Base-by-base conservation (phyloP, 306 rosid species). In the Sesbania bispinosa region DNA sequence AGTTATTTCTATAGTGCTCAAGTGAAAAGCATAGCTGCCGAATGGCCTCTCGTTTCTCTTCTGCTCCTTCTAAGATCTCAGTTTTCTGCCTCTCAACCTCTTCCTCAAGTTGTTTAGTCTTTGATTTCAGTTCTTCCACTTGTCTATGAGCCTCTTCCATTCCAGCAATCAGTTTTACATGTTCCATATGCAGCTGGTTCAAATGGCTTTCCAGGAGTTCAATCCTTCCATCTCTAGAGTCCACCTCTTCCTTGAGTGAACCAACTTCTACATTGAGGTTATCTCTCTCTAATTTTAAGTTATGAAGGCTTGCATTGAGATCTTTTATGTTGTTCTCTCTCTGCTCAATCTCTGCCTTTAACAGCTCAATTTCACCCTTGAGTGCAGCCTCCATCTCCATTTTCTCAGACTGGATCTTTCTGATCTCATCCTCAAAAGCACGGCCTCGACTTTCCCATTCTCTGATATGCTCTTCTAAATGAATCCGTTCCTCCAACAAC, bases 21-120 rank as follows among this genome's bases (percentile, higher is more conserved):
- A 95, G 82, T 8, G 97, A 89, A 71, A 91, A 79, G 61, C 99
- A 95, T 21, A 95, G 85, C 83, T 95, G 99, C 77, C 99, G 55
- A 53, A 95, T 95, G 4, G 67, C 99, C 82, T 95, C 99, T 6
- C 99, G 83, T 58, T 95, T 95, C 78, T 80, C 96, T 68, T 95
- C 99, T 4, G 91, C 97, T 67, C 87, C 89, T 77, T 95, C 93
- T 29, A 52, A 54, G 24, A 95, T 91, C 52, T 43, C 70, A 1
- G 7, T 47, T 61, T 78, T 88, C 76, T 85, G 96, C 82, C 83
- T 88, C 86, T 91, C 87, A 10, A 89, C 74, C 80, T 86, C 92
- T 63, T 77, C 89, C 62, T 84, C 90, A 0, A 95, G 82, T 69
- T 85, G 83, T 71, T 73, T 82, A 0, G 69, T 72, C 79, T 84